Conservation (phyloP, 306 rosid genomes). For the Parietaria judaica region DNA sequence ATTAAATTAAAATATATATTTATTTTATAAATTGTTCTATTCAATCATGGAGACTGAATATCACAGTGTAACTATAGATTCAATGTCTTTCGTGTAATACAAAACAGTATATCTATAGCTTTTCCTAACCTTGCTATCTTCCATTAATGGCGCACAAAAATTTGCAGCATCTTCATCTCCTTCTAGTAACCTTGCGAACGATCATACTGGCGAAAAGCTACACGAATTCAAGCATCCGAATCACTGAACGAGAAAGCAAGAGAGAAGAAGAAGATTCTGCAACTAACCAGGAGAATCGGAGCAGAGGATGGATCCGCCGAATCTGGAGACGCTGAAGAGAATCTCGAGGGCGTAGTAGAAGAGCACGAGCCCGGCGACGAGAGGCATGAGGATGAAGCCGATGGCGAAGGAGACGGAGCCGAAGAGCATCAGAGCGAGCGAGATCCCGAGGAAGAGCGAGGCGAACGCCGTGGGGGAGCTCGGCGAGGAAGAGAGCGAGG, state of each 20-base stretch:
- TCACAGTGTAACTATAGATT: too few relatives aligned
- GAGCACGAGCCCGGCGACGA: constrained; percentile 21
- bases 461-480: constrained; percentile 27
- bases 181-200: neutral
- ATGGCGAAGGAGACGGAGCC: constrained; percentile 23
- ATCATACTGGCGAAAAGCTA: neutral
- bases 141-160: too few relatives aligned
- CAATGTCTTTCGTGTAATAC: too few relatives aligned
- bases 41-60: too few relatives aligned
- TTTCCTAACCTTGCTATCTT: too few relatives aligned
- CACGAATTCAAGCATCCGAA: neutral
- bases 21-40: too few relatives aligned
- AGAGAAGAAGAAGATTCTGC: too few relatives aligned
- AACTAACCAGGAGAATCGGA: constrained; percentile 12
- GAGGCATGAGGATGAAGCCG: constrained; percentile 31
- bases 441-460: constrained; percentile 40
- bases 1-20: too few relatives aligned
- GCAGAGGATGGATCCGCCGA: constrained; percentile 20
- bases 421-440: constrained; percentile 32
- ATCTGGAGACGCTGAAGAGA: constrained; percentile 15
- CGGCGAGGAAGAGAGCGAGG: constrained; percentile 4
- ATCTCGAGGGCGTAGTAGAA: constrained; percentile 25
- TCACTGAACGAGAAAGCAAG: neutral
- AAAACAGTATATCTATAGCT: neutral
- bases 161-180: neutral